These are phyloP conservation scores for Stephanodiscus triporus DNA, from an alignment of 108 stramenopile species.

Conservation along the genomic window DNA sequence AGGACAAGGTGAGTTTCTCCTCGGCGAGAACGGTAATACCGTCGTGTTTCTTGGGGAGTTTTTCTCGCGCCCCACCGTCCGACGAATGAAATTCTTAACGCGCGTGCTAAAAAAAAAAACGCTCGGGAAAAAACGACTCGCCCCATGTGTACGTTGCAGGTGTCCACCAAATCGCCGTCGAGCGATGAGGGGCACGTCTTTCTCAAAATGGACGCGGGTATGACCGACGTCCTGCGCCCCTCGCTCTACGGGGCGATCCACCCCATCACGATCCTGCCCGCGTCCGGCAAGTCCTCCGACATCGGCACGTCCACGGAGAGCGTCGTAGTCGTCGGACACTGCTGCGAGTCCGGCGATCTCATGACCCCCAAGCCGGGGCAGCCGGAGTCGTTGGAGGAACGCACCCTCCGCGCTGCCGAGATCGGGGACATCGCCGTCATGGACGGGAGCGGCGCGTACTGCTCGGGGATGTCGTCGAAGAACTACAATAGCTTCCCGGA, in stretches of 20 bases:
- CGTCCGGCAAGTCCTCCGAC: constrained; percentile 65
- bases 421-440: constrained; percentile 94
- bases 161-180: constrained; percentile 52
- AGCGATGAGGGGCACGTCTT: constrained; percentile 76
- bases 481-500: constrained; percentile 99
- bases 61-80: background rate
- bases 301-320: constrained; percentile 70
- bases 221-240: constrained; percentile 99
- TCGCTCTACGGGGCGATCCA: constrained; percentile 97
- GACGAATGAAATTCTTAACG: background rate
- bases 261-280: constrained; percentile 90
- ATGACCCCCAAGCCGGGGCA: constrained; percentile 95
- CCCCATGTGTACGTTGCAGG: constrained; percentile 7
- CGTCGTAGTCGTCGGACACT: constrained; percentile 98
- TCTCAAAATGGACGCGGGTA: constrained; percentile 96
- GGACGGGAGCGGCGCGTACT: constrained; percentile 98
- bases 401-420: constrained; percentile 76
- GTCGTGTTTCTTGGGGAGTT: background rate
- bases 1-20: constrained; percentile 79
- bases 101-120: background rate
- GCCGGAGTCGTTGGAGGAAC: constrained; percentile 89
- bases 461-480: constrained; percentile 96
- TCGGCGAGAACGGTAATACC: background rate
- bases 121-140: background rate
- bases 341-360: constrained; percentile 98